Percentiles rank a stretch among this genome's conserved stretches.
Conservation (phyloP, 352 stramenopile genomes). For the Pythium diclinum region DNA sequence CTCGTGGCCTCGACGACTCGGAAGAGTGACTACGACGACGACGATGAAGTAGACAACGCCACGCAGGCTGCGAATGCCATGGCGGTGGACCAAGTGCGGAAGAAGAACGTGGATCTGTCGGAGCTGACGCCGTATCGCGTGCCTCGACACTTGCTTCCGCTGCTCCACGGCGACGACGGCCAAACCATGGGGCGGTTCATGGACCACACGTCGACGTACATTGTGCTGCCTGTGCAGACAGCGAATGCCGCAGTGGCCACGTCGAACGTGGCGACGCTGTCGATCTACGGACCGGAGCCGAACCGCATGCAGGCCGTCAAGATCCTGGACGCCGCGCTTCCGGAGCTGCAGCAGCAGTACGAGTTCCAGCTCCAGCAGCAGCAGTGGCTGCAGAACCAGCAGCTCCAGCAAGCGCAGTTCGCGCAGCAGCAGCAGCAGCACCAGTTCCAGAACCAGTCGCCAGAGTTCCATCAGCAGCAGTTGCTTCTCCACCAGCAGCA, state of each 20-base stretch:
- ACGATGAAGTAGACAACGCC: conserved; percentile 25
- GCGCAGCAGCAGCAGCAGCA: conserved; percentile 22
- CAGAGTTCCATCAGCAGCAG: conserved; percentile 12
- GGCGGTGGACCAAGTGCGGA: conserved; percentile 48
- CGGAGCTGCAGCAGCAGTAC: conserved; percentile 60
- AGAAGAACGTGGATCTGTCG: conserved; percentile 70
- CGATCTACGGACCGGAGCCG: conserved; percentile 64
- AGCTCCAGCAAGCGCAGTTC: conserved; percentile 32
- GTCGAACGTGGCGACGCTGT: conserved; percentile 46
- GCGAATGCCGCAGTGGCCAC: conserved; percentile 4
- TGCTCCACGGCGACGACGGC: conserved; percentile 64
- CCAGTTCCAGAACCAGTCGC: conserved; percentile 7
- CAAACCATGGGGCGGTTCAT: conserved; percentile 77
- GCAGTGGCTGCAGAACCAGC: conserved; percentile 33
- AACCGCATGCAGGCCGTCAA: conserved; percentile 55
- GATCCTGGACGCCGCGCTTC: conserved; percentile 53
- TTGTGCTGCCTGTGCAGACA: conserved; percentile 46
- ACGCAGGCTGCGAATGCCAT: conserved; percentile 31
- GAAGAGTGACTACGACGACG: conserved; percentile 2
- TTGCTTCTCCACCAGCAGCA: conserved; percentile 14
- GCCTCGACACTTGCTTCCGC: conserved; percentile 54
- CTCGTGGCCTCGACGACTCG: background rate
- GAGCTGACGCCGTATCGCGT: conserved; percentile 79
- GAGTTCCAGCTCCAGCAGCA: conserved; percentile 38
- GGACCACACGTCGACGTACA: conserved; percentile 75